A percentile compares a stretch with the other conserved stretches of the same genome.
Evolutionary conservation across 1,139 yeast species (phyloP).

Genomic region (Yamadazyma atlantica): DNA sequence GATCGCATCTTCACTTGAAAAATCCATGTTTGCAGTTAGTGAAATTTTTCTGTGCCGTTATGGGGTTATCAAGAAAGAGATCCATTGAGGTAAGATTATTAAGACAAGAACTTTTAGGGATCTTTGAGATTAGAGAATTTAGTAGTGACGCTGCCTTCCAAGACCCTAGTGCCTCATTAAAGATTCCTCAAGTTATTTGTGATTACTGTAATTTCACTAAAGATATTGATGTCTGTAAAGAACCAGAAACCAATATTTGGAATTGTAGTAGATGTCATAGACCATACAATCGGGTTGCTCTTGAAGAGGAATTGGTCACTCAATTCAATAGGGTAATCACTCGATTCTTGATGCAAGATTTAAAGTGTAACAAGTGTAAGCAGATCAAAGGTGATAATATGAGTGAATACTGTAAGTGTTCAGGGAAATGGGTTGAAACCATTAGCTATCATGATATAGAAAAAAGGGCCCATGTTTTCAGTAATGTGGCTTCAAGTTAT

Average conservation of each 20-base stretch:
- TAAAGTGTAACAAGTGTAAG: constrained; percentile 75
- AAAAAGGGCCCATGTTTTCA: constrained; percentile 47
- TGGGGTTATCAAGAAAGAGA: constrained; percentile 63
- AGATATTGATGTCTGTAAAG: constrained; percentile 83
- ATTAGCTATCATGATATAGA: constrained; percentile 46
- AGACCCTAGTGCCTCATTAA: constrained; percentile 73
- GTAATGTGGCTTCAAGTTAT: constrained; percentile 59
- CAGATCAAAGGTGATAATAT: constrained; percentile 67
- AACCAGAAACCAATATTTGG: constrained; percentile 54
- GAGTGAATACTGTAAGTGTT: constrained; percentile 78
- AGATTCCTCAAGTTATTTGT: constrained; percentile 70
- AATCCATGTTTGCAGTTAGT: constrained; percentile 82
- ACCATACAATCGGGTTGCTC: constrained; percentile 60
- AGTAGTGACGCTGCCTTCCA: constrained; percentile 71
- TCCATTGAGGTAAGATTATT: constrained; percentile 72
- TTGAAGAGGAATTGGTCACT: constrained; percentile 78
- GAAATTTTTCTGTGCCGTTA: constrained; percentile 71
- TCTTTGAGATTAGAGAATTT: constrained; percentile 83
- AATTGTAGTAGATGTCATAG: constrained; percentile 68
- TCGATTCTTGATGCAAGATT: constrained; percentile 75
- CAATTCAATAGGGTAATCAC: constrained; percentile 57
- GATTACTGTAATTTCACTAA: constrained; percentile 72
- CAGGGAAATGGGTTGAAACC: constrained; percentile 80
- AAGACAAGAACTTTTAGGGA: constrained; percentile 67
- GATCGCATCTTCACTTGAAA: constrained; percentile 57